phyloP scores from a whole-genome alignment of 2,329 filamentous ascomycete genomes.

The Aspergillus sojae region DNA sequence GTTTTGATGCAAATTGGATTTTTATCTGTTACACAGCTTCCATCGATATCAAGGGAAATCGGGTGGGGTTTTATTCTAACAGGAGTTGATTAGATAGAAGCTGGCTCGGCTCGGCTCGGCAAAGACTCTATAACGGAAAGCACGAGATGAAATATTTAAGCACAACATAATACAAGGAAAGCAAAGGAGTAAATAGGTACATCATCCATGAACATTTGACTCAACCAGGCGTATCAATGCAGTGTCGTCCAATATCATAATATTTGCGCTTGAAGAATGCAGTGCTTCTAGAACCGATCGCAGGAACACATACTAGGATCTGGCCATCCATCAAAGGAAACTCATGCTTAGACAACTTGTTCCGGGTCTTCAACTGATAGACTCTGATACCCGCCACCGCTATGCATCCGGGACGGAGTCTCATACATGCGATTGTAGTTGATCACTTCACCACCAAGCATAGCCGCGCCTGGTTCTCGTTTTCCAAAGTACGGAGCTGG shows the following conservation, averaged over 20 bases:
- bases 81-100: neutral
- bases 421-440: slow-evolving; percentile 93
- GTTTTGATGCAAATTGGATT: too few species aligned
- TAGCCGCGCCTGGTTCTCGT: slow-evolving; percentile 71
- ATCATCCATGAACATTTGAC: slow-evolving; percentile 10
- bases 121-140: neutral
- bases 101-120: neutral
- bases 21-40: too few species aligned
- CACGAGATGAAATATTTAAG: slow-evolving; percentile 7
- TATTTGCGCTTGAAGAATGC: neutral
- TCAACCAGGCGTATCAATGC: slow-evolving; percentile 12
- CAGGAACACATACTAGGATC: neutral
- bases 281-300: too few species aligned
- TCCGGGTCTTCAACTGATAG: slow-evolving; percentile 44
- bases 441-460: slow-evolving; percentile 76
- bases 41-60: too few species aligned
- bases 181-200: neutral
- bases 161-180: slow-evolving; percentile 22
- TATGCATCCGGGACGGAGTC: slow-evolving; percentile 68
- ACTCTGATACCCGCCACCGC: slow-evolving; percentile 62
- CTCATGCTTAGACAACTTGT: slow-evolving; percentile 28
- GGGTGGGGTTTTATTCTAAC: too few species aligned
- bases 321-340: too few species aligned
- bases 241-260: slow-evolving; percentile 14
- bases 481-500: slow-evolving; percentile 77